Evolutionary conservation across 495 filamentous ascomycete genomes (phyloP).

Genomic region (Bryoglossum gracile): DNA sequence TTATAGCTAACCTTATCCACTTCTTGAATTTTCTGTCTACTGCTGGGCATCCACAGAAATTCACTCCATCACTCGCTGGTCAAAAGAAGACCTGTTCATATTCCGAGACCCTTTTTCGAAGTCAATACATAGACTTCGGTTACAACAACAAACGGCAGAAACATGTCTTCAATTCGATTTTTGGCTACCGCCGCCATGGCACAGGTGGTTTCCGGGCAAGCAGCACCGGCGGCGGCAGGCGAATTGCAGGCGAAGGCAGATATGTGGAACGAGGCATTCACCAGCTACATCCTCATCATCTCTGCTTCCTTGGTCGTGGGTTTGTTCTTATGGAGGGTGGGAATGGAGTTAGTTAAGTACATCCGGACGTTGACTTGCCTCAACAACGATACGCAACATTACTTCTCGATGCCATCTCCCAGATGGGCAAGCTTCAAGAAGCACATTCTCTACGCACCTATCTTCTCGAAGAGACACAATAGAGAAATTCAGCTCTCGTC

Average conservation of each 20-base stretch:
- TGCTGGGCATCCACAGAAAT: conserved; percentile 22
- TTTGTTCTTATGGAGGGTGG: conserved; percentile 40
- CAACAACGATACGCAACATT: conserved; percentile 55
- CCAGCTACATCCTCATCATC: conserved; percentile 41
- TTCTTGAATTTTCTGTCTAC: conserved; percentile 17
- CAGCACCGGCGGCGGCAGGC: background rate
- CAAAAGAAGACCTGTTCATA: too few species aligned
- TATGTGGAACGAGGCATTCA: conserved; percentile 28
- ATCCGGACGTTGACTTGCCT: conserved; percentile 68
- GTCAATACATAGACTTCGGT: too few species aligned
- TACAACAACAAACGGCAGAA: too few species aligned
- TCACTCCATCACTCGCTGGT: too few species aligned
- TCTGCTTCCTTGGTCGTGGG: conserved; percentile 35
- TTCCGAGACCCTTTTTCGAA: too few species aligned
- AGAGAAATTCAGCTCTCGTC: conserved; percentile 77
- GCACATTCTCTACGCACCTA: conserved; percentile 72
- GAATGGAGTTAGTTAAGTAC: conserved; percentile 54
- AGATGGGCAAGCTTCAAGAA: conserved; percentile 69
- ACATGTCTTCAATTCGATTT: conserved; percentile 4
- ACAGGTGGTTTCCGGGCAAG: conserved; percentile 8
- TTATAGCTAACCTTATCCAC: background rate
- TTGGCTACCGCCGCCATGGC: conserved; percentile 13
- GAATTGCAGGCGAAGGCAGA: conserved; percentile 8
- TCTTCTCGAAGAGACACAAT: conserved; percentile 80
- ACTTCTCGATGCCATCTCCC: conserved; percentile 39